Conservation (phyloP, 2,329 filamentous ascomycete genomes). For the Cladosporium sp. region DNA sequence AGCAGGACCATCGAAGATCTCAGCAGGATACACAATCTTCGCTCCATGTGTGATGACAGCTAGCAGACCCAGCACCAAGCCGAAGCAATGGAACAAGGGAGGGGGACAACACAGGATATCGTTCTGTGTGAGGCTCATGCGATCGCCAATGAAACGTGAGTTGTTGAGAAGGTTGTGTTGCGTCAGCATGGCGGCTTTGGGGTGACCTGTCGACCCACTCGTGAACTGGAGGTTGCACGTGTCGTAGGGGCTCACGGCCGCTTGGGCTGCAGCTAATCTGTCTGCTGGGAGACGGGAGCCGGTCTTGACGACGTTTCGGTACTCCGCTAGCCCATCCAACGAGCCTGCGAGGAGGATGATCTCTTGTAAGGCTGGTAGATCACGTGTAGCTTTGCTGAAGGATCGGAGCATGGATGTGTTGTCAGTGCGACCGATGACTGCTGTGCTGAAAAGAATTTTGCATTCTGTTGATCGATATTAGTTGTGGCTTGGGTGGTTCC, state of each 20-base stretch:
- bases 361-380: slow-evolving; percentile 30
- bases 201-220: slow-evolving; percentile 70
- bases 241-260: slow-evolving; percentile 63
- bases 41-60: slow-evolving; percentile 72
- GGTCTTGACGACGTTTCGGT: slow-evolving; percentile 38
- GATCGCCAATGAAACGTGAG: slow-evolving; percentile 56
- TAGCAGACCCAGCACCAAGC: slow-evolving; percentile 74
- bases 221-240: slow-evolving; percentile 77
- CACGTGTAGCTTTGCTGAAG: slow-evolving; percentile 24
- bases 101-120: slow-evolving; percentile 80
- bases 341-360: slow-evolving; percentile 33
- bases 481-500: slow-evolving; percentile 10
- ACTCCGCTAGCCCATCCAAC: slow-evolving; percentile 29
- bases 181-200: slow-evolving; percentile 75
- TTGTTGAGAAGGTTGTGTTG: slow-evolving; percentile 37
- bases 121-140: slow-evolving; percentile 66
- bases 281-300: slow-evolving; percentile 54
- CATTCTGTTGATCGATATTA: slow-evolving; percentile 54
- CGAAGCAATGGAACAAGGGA: slow-evolving; percentile 84
- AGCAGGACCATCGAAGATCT: slow-evolving; percentile 69
- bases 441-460: slow-evolving; percentile 72
- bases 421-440: slow-evolving; percentile 66
- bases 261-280: slow-evolving; percentile 56
- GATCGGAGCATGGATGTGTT: slow-evolving; percentile 59
- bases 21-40: slow-evolving; percentile 74